phyloP scores from a whole-genome alignment of 2,329 filamentous ascomycete species.

The Colletotrichum sp. region DNA sequence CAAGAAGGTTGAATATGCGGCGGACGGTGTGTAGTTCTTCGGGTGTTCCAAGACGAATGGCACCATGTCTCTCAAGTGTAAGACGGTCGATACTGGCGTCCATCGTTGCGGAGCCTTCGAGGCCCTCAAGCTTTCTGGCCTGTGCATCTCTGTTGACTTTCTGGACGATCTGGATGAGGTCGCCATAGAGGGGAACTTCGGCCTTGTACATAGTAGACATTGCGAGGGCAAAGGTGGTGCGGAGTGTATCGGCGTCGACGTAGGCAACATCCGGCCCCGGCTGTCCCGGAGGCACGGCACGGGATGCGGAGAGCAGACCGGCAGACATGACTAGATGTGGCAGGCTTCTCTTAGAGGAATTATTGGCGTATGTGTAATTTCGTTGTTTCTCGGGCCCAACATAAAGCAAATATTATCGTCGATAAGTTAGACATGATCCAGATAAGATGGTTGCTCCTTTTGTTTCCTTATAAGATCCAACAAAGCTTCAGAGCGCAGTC shows the following conservation, averaged over 20 bases:
- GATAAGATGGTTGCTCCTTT: neutral
- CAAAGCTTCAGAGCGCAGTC: neutral
- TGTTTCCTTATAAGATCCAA: neutral
- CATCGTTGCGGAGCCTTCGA: neutral
- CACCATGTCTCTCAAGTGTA: slow-evolving; percentile 44
- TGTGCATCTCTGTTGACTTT: slow-evolving; percentile 26
- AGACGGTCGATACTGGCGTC: neutral
- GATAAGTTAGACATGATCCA: neutral
- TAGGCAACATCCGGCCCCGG: neutral
- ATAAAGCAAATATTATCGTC: fast-evolving
- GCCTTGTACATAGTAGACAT: slow-evolving; percentile 39
- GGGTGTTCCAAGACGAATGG: slow-evolving; percentile 52
- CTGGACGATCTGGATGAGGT: slow-evolving; percentile 34
- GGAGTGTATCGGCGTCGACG: slow-evolving; percentile 25
- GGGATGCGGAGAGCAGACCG: neutral
- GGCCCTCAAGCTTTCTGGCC: neutral
- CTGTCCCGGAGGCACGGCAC: neutral
- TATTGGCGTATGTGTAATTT: neutral
- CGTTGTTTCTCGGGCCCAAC: neutral
- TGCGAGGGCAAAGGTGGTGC: slow-evolving; percentile 32
- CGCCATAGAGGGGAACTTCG: slow-evolving; percentile 39
- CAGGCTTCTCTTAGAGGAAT: neutral
- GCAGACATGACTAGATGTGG: neutral
- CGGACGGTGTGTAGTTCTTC: slow-evolving; percentile 46
- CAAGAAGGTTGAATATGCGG: slow-evolving; percentile 51